Percentiles rank a stretch among this genome's conserved stretches.
These are phyloP conservation scores for Ogataea henricii DNA, from an alignment of 805 yeast species.

Conservation along the genomic window DNA sequence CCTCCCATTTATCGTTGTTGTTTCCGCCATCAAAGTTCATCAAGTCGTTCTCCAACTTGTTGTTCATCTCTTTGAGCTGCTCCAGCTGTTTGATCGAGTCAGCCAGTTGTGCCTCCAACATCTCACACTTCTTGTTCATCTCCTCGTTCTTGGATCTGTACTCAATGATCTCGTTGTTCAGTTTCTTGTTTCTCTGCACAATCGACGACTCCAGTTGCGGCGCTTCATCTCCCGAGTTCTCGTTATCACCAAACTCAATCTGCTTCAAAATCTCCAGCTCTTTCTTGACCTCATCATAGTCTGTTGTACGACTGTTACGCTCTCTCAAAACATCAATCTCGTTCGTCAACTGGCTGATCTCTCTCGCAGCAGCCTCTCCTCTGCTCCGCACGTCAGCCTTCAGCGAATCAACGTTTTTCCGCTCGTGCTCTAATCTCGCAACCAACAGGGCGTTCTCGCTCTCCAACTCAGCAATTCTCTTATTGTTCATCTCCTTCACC, in stretches of 20 bases:
- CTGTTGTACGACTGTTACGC: conserved; percentile 53
- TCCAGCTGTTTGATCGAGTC: conserved; percentile 41
- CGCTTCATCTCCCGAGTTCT: conserved; percentile 34
- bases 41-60: conserved; percentile 74
- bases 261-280: conserved; percentile 73
- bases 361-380: conserved; percentile 44
- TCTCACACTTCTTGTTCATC: conserved; percentile 40
- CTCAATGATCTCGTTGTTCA: conserved; percentile 69
- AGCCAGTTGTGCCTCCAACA: conserved; percentile 42
- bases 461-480: conserved; percentile 56
- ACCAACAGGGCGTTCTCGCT: conserved; percentile 66
- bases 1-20: conserved; percentile 54
- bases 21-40: conserved; percentile 51
- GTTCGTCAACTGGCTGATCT: conserved; percentile 45
- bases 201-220: conserved; percentile 45
- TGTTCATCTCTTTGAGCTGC: conserved; percentile 48
- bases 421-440: conserved; percentile 57
- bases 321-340: conserved; percentile 55
- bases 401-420: conserved; percentile 33
- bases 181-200: conserved; percentile 67
- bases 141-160: conserved; percentile 60
- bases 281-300: conserved; percentile 78
- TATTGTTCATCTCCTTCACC: conserved; percentile 44
- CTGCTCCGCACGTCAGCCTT: conserved; percentile 31
- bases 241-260: conserved; percentile 66